Evolutionary conservation across 1,284 basidiomycete species (phyloP).

Genomic region (Tilletia horrida): DNA sequence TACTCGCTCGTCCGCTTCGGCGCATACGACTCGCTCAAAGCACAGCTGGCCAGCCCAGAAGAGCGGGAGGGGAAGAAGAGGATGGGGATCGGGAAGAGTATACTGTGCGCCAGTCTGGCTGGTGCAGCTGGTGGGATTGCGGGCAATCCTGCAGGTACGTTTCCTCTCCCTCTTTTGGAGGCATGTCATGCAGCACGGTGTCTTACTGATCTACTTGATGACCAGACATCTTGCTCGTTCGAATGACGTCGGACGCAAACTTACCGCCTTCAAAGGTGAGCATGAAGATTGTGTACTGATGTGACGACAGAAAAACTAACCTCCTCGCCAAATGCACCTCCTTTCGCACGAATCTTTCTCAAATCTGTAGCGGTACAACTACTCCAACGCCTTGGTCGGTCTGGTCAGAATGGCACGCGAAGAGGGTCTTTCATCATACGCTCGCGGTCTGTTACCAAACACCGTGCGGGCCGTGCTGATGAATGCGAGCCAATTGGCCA

Average conservation of each 20-base stretch:
- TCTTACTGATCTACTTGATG: background rate
- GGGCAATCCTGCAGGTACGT: slow-evolving; percentile 66
- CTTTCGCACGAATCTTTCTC: background rate
- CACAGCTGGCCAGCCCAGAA: slow-evolving; percentile 22
- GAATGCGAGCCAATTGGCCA: slow-evolving; percentile 57
- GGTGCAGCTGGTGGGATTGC: slow-evolving; percentile 64
- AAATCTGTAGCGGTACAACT: slow-evolving; percentile 39
- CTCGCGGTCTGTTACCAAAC: slow-evolving; percentile 59
- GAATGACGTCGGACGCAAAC: slow-evolving; percentile 57
- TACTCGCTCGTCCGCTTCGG: slow-evolving; percentile 42
- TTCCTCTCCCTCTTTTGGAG: background rate
- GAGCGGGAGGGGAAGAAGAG: slow-evolving; percentile 23
- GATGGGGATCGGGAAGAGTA: slow-evolving; percentile 38
- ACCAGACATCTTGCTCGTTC: slow-evolving; percentile 60
- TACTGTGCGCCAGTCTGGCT: slow-evolving; percentile 39
- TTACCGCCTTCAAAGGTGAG: slow-evolving; percentile 30
- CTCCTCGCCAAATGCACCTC: background rate
- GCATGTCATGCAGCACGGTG: no score
- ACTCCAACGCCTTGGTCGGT: slow-evolving; percentile 58
- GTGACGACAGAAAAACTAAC: background rate
- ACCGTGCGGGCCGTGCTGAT: slow-evolving; percentile 60
- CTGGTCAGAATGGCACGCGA: slow-evolving; percentile 58
- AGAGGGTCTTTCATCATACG: slow-evolving; percentile 58
- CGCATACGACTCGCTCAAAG: slow-evolving; percentile 50
- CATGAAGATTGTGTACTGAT: no score